These are phyloP conservation scores for Oryza brachyantha DNA, from an alignment of 176 grass and related monocot genomes.

Conservation along the genomic window DNA sequence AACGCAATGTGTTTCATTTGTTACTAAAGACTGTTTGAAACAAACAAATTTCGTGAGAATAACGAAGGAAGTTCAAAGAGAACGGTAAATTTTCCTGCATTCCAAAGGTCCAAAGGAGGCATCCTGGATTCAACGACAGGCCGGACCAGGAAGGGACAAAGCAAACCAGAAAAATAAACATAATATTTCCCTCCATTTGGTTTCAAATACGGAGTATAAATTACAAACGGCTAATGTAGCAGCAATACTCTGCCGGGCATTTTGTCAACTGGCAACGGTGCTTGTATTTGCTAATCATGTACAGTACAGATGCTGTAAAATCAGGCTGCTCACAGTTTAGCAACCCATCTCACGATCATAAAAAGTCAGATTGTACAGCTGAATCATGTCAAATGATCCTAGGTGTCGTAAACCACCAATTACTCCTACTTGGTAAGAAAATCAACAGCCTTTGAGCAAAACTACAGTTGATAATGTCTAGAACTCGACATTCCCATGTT, in stretches of 20 bases:
- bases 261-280: background rate
- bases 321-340: background rate
- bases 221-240: background rate
- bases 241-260: background rate
- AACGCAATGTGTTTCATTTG: no score
- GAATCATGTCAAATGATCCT: background rate
- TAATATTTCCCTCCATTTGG: background rate
- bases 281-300: background rate
- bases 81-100: background rate
- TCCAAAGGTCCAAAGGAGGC: background rate
- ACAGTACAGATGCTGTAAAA: background rate
- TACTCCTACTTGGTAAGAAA: no score
- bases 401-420: background rate
- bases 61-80: background rate
- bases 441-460: background rate
- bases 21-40: no score
- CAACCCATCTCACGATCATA: background rate
- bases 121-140: background rate
- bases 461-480: slow-evolving; percentile 25
- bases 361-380: background rate
- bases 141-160: background rate
- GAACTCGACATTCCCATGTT: slow-evolving; percentile 69
- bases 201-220: background rate
- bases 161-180: background rate
- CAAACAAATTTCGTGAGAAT: background rate